These are phyloP conservation scores for Fusarium continuum DNA, from an alignment of 2,329 filamentous ascomycete genomes.

Conservation along the genomic window DNA sequence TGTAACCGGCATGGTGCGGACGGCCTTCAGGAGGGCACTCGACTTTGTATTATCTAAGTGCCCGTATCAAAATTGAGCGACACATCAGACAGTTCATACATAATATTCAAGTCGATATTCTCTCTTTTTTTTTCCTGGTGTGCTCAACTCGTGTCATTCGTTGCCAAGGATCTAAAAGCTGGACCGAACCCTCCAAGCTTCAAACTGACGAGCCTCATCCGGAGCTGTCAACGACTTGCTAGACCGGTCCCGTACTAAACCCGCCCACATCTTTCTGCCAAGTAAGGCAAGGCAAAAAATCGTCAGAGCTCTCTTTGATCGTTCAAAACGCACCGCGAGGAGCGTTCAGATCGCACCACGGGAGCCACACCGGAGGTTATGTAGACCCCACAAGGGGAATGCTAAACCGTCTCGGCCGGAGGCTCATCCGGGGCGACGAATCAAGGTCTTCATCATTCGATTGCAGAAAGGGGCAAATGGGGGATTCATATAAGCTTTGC, in stretches of 20 bases:
- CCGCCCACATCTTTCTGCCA: neutral
- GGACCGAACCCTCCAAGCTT: neutral
- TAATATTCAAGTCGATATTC: constrained; percentile 30
- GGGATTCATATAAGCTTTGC: constrained; percentile 8
- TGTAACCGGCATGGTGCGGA: constrained; percentile 7
- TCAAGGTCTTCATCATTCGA: constrained; percentile 60
- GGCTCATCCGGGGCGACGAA: constrained; percentile 42
- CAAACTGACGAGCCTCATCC: neutral
- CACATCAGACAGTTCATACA: constrained; percentile 14
- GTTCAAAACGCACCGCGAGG: constrained; percentile 50
- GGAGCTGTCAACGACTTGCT: constrained; percentile 21
- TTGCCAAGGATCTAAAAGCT: neutral
- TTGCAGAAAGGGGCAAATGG: constrained; percentile 30
- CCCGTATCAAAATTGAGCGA: constrained; percentile 11
- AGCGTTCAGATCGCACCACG: constrained; percentile 52
- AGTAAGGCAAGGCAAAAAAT: constrained; percentile 22
- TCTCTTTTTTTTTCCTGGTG: constrained; percentile 5
- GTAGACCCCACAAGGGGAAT: constrained; percentile 8
- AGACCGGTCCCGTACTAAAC: neutral
- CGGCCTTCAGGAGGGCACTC: constrained; percentile 8
- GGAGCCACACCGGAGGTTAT: constrained; percentile 27
- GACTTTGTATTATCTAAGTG: constrained; percentile 12
- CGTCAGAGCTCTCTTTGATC: constrained; percentile 65
- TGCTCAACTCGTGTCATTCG: neutral
- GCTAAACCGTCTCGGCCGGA: constrained; percentile 44